Evolutionary conservation across 768 basidiomycete species (phyloP).

Genomic region (Lepiota brunneoincarnata): DNA sequence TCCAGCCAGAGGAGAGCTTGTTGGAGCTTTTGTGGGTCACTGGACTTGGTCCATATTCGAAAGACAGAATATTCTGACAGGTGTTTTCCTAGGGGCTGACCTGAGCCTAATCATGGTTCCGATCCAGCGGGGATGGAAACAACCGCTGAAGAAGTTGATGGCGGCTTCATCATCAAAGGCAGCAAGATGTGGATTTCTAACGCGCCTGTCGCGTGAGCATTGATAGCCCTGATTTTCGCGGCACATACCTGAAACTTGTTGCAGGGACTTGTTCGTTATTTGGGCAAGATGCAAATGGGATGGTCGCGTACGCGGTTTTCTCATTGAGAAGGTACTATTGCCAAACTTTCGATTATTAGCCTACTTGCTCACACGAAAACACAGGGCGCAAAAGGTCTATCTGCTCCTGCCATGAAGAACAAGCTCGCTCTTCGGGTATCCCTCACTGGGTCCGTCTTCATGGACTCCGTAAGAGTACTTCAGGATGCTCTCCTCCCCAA

Average conservation of each 20-base stretch:
- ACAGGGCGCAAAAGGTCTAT: slow-evolving; percentile 78
- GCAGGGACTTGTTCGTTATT: slow-evolving; percentile 83
- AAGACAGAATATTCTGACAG: not conserved
- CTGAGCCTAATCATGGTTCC: slow-evolving; percentile 95
- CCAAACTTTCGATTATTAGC: not conserved
- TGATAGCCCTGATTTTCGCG: not conserved
- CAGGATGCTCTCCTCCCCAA: slow-evolving; percentile 76
- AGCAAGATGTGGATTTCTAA: slow-evolving; percentile 99
- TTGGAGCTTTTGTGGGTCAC: slow-evolving; percentile 88
- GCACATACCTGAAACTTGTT: slow-evolving; percentile 10
- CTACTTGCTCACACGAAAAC: not conserved
- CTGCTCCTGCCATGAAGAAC: slow-evolving; percentile 87
- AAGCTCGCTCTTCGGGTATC: slow-evolving; percentile 90
- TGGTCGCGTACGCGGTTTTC: slow-evolving; percentile 82
- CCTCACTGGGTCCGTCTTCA: slow-evolving; percentile 82
- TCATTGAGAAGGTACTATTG: slow-evolving; percentile 76
- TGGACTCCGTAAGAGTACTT: slow-evolving; percentile 84
- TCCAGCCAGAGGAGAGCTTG: slow-evolving; percentile 76
- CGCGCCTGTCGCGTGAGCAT: slow-evolving; percentile 79
- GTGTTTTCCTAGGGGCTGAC: slow-evolving; percentile 70
- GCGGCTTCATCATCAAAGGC: slow-evolving; percentile 84
- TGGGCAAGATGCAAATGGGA: slow-evolving; percentile 98
- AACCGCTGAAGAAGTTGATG: slow-evolving; percentile 77
- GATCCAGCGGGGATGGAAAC: slow-evolving; percentile 99
- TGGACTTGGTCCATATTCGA: not conserved